Conservation (phyloP, 2,329 filamentous ascomycete species). For the Lasiodiplodia citricola region DNA sequence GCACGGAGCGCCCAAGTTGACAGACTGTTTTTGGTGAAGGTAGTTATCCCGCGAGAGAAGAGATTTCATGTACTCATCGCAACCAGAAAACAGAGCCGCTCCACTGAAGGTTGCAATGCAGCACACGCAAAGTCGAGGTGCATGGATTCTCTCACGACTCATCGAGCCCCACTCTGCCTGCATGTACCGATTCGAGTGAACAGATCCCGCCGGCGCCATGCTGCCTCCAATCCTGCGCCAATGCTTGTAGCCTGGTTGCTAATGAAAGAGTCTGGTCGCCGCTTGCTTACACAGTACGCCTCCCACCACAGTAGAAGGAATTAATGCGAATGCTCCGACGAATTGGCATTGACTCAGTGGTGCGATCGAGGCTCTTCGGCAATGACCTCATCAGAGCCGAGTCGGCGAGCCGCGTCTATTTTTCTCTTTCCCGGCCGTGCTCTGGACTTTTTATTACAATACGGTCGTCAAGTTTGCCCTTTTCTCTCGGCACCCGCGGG, state of each 20-base stretch:
- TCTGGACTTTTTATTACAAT: background rate
- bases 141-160: background rate
- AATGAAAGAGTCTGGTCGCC: background rate
- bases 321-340: background rate
- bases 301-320: background rate
- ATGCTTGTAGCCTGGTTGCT: background rate
- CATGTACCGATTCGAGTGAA: background rate
- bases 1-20: background rate
- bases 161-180: background rate
- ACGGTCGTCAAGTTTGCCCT: background rate
- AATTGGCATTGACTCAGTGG: background rate
- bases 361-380: background rate
- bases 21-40: background rate
- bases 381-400: constrained; percentile 5
- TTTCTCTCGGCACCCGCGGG: constrained; percentile 14
- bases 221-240: background rate
- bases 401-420: background rate
- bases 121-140: background rate
- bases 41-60: background rate
- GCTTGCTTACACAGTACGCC: background rate
- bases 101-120: background rate
- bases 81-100: background rate
- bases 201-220: background rate
- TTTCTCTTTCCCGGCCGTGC: background rate
- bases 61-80: background rate